phyloP scores from a whole-genome alignment of 495 filamentous ascomycete genomes.

The Hyaloscypha bicolor region DNA sequence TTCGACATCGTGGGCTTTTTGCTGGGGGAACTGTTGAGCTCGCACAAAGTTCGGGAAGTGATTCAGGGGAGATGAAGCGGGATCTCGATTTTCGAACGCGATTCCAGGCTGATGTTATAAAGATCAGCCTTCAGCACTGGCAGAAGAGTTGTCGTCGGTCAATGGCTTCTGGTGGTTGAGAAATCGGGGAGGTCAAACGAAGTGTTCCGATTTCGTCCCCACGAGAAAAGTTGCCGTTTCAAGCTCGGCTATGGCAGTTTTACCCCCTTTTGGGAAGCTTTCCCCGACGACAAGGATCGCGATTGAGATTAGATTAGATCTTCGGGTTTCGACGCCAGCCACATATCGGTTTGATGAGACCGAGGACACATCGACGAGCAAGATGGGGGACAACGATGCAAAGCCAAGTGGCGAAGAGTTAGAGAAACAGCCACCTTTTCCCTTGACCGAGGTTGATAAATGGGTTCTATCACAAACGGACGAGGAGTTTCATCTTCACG shows the following conservation, averaged over 20 bases:
- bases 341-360: background rate
- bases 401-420: background rate
- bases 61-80: background rate
- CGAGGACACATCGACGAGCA: background rate
- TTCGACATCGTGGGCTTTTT: slow-evolving; percentile 1
- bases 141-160: background rate
- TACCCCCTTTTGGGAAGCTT: background rate
- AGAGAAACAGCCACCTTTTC: slow-evolving; percentile 52
- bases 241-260: background rate
- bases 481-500: slow-evolving; percentile 66
- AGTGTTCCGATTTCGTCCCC: background rate
- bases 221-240: slow-evolving; percentile 5
- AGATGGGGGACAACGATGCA: slow-evolving; percentile 18
- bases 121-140: background rate
- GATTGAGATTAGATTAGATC: slow-evolving; percentile 8
- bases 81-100: background rate
- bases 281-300: background rate
- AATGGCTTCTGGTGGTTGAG: slow-evolving; percentile 1
- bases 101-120: background rate
- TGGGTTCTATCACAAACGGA: slow-evolving; percentile 68
- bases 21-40: slow-evolving; percentile 20
- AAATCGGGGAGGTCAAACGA: background rate
- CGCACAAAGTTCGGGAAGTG: background rate
- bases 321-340: background rate
- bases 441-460: slow-evolving; percentile 66